Percentiles rank a stretch among this genome's conserved stretches.
Evolutionary conservation across 352 stramenopile genomes (phyloP).

Genomic region (Elongisporangium anandrum): DNA sequence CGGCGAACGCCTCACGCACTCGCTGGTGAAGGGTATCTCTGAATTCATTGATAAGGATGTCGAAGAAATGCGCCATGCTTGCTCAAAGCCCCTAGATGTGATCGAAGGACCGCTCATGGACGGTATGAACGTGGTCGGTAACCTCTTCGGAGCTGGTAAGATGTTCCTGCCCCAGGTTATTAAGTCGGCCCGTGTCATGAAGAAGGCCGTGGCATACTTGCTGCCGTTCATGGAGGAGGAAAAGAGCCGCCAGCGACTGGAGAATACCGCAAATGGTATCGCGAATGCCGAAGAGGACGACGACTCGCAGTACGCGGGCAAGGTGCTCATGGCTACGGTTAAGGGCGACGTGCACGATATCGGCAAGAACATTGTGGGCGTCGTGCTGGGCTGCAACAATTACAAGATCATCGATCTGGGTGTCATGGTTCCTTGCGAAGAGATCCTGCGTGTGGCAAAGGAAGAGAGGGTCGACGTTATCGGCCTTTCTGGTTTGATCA

Average conservation of each 20-base stretch:
- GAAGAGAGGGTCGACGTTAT: conserved; percentile 94
- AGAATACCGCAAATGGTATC: conserved; percentile 74
- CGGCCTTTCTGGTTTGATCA: conserved; percentile 97
- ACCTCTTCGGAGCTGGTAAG: conserved; percentile 96
- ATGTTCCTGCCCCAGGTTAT: conserved; percentile 99
- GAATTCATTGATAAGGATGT: conserved; percentile 95
- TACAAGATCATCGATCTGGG: conserved; percentile 97
- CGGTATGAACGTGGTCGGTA: conserved; percentile 97
- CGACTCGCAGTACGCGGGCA: conserved; percentile 84
- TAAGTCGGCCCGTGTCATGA: conserved; percentile 98
- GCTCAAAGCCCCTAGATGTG: conserved; percentile 88
- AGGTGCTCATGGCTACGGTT: conserved; percentile 97
- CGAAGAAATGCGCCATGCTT: conserved; percentile 89
- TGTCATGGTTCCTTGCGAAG: conserved; percentile 94
- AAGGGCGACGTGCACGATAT: conserved; percentile 99
- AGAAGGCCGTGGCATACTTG: conserved; percentile 97
- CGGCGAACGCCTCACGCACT: conserved; percentile 91
- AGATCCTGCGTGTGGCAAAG: conserved; percentile 59
- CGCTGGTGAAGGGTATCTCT: conserved; percentile 97
- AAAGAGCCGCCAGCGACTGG: conserved; percentile 85
- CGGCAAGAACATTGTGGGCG: conserved; percentile 98
- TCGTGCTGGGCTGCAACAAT: conserved; percentile 98
- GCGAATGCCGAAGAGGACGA: conserved; percentile 79
- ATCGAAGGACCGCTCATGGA: conserved; percentile 99
- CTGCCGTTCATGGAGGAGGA: conserved; percentile 98